Evolutionary conservation across 179 eudicot species (phyloP).

Genomic region (Spinacia oleracea): DNA sequence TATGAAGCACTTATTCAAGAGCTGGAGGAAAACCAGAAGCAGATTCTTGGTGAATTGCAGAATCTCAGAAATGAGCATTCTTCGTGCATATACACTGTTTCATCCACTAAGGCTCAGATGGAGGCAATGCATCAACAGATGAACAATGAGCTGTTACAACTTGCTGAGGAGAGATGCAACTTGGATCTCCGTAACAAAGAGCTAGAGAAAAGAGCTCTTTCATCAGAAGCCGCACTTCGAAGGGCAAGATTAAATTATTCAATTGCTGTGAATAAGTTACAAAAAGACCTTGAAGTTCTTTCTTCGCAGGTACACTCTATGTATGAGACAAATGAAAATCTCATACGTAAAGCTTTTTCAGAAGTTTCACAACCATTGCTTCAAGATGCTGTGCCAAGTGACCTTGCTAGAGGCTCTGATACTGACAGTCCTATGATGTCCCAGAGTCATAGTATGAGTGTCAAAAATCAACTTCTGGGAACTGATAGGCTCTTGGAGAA

Average conservation of each 20-base stretch:
- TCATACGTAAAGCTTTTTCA: slow-evolving; percentile 64
- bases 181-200: slow-evolving; percentile 63
- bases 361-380: slow-evolving; percentile 47
- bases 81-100: slow-evolving; percentile 61
- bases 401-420: slow-evolving; percentile 30
- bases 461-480: slow-evolving; percentile 40
- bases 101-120: slow-evolving; percentile 63
- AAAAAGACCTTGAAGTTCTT: slow-evolving; percentile 87
- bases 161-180: slow-evolving; percentile 60
- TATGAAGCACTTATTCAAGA: slow-evolving; percentile 97
- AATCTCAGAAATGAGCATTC: slow-evolving; percentile 82
- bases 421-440: slow-evolving; percentile 24
- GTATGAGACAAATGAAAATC: slow-evolving; percentile 89
- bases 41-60: slow-evolving; percentile 79
- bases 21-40: slow-evolving; percentile 91
- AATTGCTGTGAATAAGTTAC: slow-evolving; percentile 84
- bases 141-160: slow-evolving; percentile 58
- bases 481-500: slow-evolving; percentile 65
- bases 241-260: slow-evolving; percentile 89
- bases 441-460: slow-evolving; percentile 34
- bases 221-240: slow-evolving; percentile 79
- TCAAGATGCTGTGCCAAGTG: slow-evolving; percentile 30
- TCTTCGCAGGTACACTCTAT: slow-evolving; percentile 85
- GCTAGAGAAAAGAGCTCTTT: slow-evolving; percentile 74
- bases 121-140: slow-evolving; percentile 68